These are phyloP conservation scores for Stevia rebaudiana DNA, from an alignment of 140 eudicot genomes.

Conservation along the genomic window DNA sequence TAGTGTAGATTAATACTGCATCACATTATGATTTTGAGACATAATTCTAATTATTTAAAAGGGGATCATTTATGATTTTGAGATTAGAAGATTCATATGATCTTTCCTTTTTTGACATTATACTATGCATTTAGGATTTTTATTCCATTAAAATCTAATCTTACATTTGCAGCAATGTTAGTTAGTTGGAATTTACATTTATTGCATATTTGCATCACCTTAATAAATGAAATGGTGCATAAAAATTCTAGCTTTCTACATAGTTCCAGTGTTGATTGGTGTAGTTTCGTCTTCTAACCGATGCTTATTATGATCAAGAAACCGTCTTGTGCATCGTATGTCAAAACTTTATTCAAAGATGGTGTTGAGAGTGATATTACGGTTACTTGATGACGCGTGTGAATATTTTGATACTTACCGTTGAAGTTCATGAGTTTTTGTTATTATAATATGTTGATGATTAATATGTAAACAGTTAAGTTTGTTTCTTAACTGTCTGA, in stretches of 20 bases:
- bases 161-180: not conserved
- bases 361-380: not conserved
- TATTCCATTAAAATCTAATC: conserved; percentile 1
- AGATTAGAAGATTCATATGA: not conserved
- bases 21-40: not conserved
- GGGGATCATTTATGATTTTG: not conserved
- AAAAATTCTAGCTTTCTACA: too few species aligned
- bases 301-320: conserved; percentile 1
- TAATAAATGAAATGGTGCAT: not conserved
- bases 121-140: not conserved
- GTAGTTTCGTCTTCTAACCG: too few species aligned
- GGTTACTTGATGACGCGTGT: not conserved
- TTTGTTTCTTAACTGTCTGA: conserved; percentile 2
- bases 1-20: not conserved
- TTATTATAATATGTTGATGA: not conserved
- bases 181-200: not conserved
- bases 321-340: not conserved
- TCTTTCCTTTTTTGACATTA: not conserved
- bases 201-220: not conserved
- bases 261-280: too few species aligned
- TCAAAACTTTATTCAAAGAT: conserved; percentile 3
- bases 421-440: not conserved
- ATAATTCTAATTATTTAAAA: not conserved
- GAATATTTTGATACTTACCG: not conserved
- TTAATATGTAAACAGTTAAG: not conserved